Base-by-base conservation (phyloP, 345 rosid genomes). In the Chamaenerion angustifolium region DNA sequence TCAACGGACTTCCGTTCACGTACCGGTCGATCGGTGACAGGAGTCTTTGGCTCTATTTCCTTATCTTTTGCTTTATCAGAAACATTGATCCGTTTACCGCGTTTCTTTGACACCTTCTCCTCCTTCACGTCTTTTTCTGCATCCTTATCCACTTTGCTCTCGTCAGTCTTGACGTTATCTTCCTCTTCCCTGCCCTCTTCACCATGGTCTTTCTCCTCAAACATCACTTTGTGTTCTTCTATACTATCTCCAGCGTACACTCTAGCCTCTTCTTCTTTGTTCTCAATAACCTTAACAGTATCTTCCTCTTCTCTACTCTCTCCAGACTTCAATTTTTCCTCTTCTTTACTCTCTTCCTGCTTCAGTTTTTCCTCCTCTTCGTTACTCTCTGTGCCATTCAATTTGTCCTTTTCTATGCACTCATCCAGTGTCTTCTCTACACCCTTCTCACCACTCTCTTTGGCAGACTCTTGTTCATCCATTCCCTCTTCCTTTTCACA, bases 1-100 rank as follows among this genome's bases (percentile, higher is more conserved):
- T 90, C 98, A 60, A 86, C 98, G 57, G 88, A 77, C 61, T 83
- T 90, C 12, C 98, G 71, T 72, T 86, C 94, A 16, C 98, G 85
- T 55, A 83, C 92, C 13, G 95, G 98, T 55, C 98, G 82, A 68
- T 85, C 86, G 56, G 64, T 63, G 48, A 54, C 54, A 73, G 88
- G 95, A 59, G 97, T 85, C 68, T 68, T 74, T 12, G 58, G 76
- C 59, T 59, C 77, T 57, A 67, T 61, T 45, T 52, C 73, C 35
- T 23, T 75, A 8, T 17, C 62, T 50, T 44, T 41, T 55, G n/a
- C 61, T 68, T 76, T 79, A 57, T 43, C 66, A 52, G 45, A 64
- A 52, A 52, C 57, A 54, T 48, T 63, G 71, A 58, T 71, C 55
- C 62, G 65, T 65, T 67, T 78, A 62, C 57, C 69, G 42, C 63